A percentile compares a stretch with the other conserved stretches of the same genome.
phyloP scores from a whole-genome alignment of 2,329 filamentous ascomycete genomes.

The Trichophyton benhamiae region DNA sequence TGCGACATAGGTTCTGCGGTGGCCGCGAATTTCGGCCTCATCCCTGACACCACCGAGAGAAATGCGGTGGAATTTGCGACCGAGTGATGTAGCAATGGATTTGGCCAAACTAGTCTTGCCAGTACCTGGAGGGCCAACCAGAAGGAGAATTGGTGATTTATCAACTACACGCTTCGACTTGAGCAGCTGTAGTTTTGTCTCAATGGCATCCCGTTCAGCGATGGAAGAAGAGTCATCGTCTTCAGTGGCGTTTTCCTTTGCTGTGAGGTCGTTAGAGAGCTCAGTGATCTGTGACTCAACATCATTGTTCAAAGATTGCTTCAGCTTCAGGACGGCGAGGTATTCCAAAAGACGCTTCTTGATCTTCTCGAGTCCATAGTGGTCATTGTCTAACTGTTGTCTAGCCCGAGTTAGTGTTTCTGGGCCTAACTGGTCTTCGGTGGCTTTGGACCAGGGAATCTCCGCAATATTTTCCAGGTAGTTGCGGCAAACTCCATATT shows the following conservation, averaged over 20 bases:
- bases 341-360: constrained; percentile 96
- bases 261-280: constrained; percentile 37
- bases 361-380: constrained; percentile 91
- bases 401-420: constrained; percentile 68
- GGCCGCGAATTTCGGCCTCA: constrained; percentile 91
- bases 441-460: constrained; percentile 79
- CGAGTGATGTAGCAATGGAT: constrained; percentile 81
- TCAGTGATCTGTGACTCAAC: constrained; percentile 62
- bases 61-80: constrained; percentile 92
- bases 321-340: constrained; percentile 85
- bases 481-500: constrained; percentile 85
- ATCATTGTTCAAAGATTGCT: constrained; percentile 77
- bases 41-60: constrained; percentile 91
- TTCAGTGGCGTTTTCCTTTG: constrained; percentile 44
- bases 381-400: constrained; percentile 86
- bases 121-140: constrained; percentile 85
- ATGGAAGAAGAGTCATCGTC: constrained; percentile 42
- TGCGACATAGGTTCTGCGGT: constrained; percentile 89
- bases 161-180: constrained; percentile 77
- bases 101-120: constrained; percentile 93
- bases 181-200: constrained; percentile 60
- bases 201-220: constrained; percentile 33
- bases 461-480: constrained; percentile 90
- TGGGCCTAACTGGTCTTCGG: constrained; percentile 71
- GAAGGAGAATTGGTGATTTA: constrained; percentile 87